A percentile compares a stretch with the other conserved stretches of the same genome.
Conservation (phyloP, 306 rosid species). For the Mucuna pruriens region DNA sequence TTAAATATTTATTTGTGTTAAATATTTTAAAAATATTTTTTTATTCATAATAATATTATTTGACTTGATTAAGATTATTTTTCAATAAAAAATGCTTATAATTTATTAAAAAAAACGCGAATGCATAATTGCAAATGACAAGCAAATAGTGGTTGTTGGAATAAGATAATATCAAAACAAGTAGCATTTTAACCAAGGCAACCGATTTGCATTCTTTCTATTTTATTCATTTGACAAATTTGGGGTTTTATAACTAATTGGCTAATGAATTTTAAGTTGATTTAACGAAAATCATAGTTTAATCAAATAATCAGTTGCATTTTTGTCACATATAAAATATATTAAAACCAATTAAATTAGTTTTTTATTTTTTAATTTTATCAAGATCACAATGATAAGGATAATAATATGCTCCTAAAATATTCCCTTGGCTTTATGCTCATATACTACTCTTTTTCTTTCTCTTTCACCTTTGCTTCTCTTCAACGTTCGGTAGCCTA, state of each 20-base stretch:
- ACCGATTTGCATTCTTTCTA: not conserved
- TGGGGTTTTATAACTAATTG: not conserved
- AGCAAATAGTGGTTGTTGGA: not conserved
- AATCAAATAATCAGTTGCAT: not conserved
- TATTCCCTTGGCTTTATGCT: slow-evolving; percentile 43
- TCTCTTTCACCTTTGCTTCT: slow-evolving; percentile 71
- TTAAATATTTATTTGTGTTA: no score
- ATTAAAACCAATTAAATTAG: not conserved
- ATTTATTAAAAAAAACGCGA: no score
- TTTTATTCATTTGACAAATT: not conserved
- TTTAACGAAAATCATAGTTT: not conserved
- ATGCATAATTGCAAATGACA: not conserved
- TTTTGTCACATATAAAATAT: not conserved
- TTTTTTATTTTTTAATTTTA: not conserved
- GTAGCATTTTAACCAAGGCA: not conserved
- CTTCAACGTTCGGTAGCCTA: slow-evolving; percentile 86
- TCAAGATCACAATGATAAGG: not conserved
- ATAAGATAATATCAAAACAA: not conserved
- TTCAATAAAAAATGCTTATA: no score
- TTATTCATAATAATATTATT: no score
- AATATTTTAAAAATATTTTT: no score
- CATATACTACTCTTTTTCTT: slow-evolving; percentile 20
- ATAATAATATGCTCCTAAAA: slow-evolving; percentile 29
- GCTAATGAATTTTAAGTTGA: not conserved
- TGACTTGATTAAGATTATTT: no score